Conservation (phyloP, 1,139 yeast genomes). For the Geotrichum australiense region DNA sequence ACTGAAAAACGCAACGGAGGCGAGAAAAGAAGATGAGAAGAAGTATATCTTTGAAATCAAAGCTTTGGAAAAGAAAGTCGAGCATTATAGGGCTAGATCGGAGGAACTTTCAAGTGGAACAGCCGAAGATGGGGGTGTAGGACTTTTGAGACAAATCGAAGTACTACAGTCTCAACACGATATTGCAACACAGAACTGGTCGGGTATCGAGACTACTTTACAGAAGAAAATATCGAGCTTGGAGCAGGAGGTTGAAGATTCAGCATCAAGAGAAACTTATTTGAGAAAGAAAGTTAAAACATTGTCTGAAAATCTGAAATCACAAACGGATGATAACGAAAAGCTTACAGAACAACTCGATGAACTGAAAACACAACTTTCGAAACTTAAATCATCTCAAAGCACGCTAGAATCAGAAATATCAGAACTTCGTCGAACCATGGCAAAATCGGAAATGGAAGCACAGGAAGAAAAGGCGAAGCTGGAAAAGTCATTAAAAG, state of each 20-base stretch:
- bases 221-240: slow-evolving; percentile 43
- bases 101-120: slow-evolving; percentile 33
- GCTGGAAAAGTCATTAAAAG: slow-evolving; percentile 9
- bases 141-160: slow-evolving; percentile 40
- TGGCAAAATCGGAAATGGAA: slow-evolving; percentile 16
- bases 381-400: slow-evolving; percentile 12
- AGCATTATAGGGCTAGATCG: slow-evolving; percentile 38
- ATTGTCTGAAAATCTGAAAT: slow-evolving; percentile 21
- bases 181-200: slow-evolving; percentile 63
- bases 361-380: slow-evolving; percentile 23
- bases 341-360: slow-evolving; percentile 29
- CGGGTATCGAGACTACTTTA: slow-evolving; percentile 50
- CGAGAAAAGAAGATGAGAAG: slow-evolving; percentile 18
- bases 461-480: slow-evolving; percentile 18
- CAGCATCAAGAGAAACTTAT: slow-evolving; percentile 24
- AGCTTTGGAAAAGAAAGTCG: slow-evolving; percentile 38
- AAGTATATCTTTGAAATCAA: slow-evolving; percentile 29
- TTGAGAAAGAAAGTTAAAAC: slow-evolving; percentile 25
- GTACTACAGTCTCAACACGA: slow-evolving; percentile 59
- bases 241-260: slow-evolving; percentile 36
- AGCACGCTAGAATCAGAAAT: slow-evolving; percentile 9
- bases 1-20: slow-evolving; percentile 21
- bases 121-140: slow-evolving; percentile 24
- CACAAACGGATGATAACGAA: slow-evolving; percentile 23
- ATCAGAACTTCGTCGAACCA: slow-evolving; percentile 4